Percentiles rank a stretch among this genome's conserved stretches.
phyloP scores from a whole-genome alignment of 202 grass and related monocot species.

The Schoenoplectus triqueter region DNA sequence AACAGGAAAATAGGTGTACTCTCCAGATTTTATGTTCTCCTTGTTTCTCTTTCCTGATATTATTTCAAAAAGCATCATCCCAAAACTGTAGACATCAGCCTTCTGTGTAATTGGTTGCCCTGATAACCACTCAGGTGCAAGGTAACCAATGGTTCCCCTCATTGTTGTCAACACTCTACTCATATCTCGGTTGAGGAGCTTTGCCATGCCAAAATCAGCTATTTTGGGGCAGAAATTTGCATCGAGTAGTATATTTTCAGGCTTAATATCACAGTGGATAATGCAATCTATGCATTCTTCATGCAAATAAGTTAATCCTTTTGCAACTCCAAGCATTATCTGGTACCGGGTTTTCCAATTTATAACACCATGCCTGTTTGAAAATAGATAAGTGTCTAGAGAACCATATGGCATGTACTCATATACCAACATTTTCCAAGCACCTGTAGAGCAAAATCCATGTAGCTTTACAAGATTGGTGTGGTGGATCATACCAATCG shows the following conservation, averaged over 20 bases:
- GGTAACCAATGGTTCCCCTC: conserved; percentile 69
- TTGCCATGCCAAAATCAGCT: conserved; percentile 72
- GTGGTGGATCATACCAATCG: conserved; percentile 60
- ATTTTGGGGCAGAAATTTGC: conserved; percentile 56
- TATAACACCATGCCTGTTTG: conserved; percentile 20
- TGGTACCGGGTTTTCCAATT: conserved; percentile 35
- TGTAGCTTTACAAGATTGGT: conserved; percentile 49
- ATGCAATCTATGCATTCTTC: conserved; percentile 64
- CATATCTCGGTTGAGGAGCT: conserved; percentile 61
- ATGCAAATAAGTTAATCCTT: conserved; percentile 67
- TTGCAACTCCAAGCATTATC: conserved; percentile 54
- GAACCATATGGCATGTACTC: conserved; percentile 46
- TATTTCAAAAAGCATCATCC: conserved; percentile 71
- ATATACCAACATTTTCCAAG: conserved; percentile 40
- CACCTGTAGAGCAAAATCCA: conserved; percentile 46
- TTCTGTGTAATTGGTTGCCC: conserved; percentile 64
- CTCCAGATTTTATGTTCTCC: conserved; percentile 35
- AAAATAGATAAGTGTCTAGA: conserved; percentile 40
- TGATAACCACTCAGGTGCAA: conserved; percentile 71
- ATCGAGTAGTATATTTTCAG: conserved; percentile 69
- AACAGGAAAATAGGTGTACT: conserved; percentile 50
- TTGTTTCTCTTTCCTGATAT: conserved; percentile 58
- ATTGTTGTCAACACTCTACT: conserved; percentile 55
- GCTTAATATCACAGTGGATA: conserved; percentile 77
- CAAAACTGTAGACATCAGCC: conserved; percentile 68